These are phyloP conservation scores for Cantharellus cinnabarinus DNA, from an alignment of 768 basidiomycete genomes.

Conservation along the genomic window DNA sequence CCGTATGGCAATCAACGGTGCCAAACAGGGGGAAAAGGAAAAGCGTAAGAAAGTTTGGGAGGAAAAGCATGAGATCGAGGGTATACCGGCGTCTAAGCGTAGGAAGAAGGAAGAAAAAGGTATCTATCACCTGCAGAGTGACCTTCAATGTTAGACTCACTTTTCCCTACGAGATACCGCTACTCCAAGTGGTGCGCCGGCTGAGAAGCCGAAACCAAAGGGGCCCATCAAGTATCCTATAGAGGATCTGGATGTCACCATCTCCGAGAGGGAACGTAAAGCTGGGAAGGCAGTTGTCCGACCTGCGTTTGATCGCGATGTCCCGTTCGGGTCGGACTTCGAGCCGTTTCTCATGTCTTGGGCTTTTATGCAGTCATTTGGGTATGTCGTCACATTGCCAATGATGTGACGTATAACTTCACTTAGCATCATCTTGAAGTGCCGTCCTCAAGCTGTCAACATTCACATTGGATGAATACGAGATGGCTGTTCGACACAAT, in stretches of 20 bases:
- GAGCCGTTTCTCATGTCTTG: conserved; percentile 79
- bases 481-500: conserved; percentile 65
- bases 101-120: conserved; percentile 65
- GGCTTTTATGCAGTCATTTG: conserved; percentile 88
- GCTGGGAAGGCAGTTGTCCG: conserved; percentile 48
- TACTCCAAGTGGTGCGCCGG: conserved; percentile 10
- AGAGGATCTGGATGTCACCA: conserved; percentile 69
- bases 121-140: conserved; percentile 12
- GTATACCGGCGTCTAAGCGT: conserved; percentile 60
- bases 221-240: conserved; percentile 80
- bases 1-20: conserved; percentile 51
- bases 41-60: conserved; percentile 79
- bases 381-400: conserved; percentile 30
- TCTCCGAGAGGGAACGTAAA: conserved; percentile 67
- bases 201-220: conserved; percentile 45
- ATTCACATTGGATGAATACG: conserved; percentile 86
- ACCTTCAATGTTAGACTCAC: background rate
- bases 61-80: conserved; percentile 41
- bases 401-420: background rate
- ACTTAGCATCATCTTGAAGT: conserved; percentile 20
- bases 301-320: conserved; percentile 21
- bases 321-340: conserved; percentile 44
- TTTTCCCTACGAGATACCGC: background rate
- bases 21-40: conserved; percentile 76
- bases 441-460: conserved; percentile 72